These are phyloP conservation scores for Eucalyptus leucophloia DNA, from an alignment of 345 rosid species.

Conservation along the genomic window DNA sequence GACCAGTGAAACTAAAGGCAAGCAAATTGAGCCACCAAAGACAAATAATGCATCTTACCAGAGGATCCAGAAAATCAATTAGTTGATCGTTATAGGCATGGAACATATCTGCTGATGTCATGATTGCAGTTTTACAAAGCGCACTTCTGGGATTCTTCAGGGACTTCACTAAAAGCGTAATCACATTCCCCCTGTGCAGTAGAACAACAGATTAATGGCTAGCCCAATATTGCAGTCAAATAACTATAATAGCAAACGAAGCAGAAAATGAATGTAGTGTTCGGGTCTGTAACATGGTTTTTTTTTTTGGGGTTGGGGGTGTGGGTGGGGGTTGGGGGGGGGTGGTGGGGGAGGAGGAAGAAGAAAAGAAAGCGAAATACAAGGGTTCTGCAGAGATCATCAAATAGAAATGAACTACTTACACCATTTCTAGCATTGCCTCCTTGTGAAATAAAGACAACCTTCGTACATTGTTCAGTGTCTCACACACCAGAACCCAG, in stretches of 20 bases:
- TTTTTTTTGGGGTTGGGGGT: no score
- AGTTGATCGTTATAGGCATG: constrained; percentile 53
- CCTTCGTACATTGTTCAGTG: constrained; percentile 74
- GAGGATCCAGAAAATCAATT: constrained; percentile 63
- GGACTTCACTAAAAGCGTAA: constrained; percentile 72
- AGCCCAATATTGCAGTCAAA: not conserved
- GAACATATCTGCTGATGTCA: constrained; percentile 84
- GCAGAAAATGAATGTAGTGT: not conserved
- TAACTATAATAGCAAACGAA: not conserved
- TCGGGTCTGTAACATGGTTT: not conserved
- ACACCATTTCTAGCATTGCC: constrained; percentile 47
- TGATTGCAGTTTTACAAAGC: constrained; percentile 88
- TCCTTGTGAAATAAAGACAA: constrained; percentile 76
- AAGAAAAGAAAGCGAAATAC: not conserved
- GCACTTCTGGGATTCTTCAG: constrained; percentile 98
- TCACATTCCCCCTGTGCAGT: constrained; percentile 48
- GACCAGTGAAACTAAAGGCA: not conserved
- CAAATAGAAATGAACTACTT: constrained; percentile 13
- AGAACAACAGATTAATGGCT: not conserved
- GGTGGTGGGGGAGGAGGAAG: not conserved
- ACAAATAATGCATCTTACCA: constrained; percentile 27
- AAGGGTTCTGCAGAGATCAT: not conserved
- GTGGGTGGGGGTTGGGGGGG: not conserved
- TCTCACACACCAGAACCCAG: constrained; percentile 73
- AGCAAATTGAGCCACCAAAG: not conserved